Conservation (phyloP, 2,329 filamentous ascomycete species). For the Pseudogymnoascus sp. region DNA sequence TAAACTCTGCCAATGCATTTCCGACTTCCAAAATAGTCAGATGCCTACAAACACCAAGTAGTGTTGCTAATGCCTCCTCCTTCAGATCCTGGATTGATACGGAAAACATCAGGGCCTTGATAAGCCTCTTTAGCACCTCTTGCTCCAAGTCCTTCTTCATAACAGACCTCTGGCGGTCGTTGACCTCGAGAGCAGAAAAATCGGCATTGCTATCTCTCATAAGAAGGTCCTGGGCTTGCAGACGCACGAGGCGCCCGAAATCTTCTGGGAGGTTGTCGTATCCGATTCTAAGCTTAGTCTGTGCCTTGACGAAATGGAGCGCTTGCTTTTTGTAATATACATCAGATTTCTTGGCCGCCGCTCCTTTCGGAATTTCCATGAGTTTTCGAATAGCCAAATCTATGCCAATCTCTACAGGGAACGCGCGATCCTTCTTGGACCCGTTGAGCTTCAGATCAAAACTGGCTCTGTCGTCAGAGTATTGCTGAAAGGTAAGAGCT, state of each 20-base stretch:
- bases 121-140: conserved; percentile 68
- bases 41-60: conserved; percentile 77
- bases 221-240: conserved; percentile 81
- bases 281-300: conserved; percentile 85
- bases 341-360: conserved; percentile 51
- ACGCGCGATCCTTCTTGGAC: conserved; percentile 79
- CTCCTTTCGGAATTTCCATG: conserved; percentile 64
- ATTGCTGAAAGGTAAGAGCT: conserved; percentile 73
- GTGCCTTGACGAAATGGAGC: conserved; percentile 75
- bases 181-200: conserved; percentile 61
- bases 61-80: conserved; percentile 63
- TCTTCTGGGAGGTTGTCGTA: conserved; percentile 85
- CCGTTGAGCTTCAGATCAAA: conserved; percentile 86
- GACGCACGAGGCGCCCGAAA: conserved; percentile 70
- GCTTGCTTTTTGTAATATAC: conserved; percentile 89
- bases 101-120: conserved; percentile 84
- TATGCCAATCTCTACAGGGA: conserved; percentile 78
- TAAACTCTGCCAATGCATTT: conserved; percentile 69
- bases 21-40: conserved; percentile 88
- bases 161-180: conserved; percentile 74
- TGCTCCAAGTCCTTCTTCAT: conserved; percentile 83
- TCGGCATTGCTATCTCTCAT: conserved; percentile 64
- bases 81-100: conserved; percentile 75
- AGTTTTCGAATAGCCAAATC: conserved; percentile 85
- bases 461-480: conserved; percentile 78